Evolutionary conservation across 768 basidiomycete species (phyloP).

Genomic region (Pleurotus tuber-regium): DNA sequence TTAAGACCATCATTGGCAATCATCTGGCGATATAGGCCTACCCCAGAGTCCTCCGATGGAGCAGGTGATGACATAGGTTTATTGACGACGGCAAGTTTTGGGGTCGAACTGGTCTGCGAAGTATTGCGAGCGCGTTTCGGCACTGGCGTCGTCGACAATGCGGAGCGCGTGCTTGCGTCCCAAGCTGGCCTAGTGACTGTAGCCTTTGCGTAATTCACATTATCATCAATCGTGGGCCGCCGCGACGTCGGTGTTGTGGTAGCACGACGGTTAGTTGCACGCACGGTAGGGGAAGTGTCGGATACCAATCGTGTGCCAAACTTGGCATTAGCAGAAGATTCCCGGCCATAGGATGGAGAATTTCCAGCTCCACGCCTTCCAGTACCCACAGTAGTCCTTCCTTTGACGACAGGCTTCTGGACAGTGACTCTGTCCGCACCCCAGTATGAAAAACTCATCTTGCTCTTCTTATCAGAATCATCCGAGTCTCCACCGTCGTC

Average conservation of each 20-base stretch:
- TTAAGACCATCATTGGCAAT: constrained; percentile 73
- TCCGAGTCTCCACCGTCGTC: constrained; percentile 66
- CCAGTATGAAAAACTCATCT: constrained; percentile 95
- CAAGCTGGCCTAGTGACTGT: constrained; percentile 76
- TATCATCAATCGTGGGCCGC: constrained; percentile 59
- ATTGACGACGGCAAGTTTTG: constrained; percentile 33
- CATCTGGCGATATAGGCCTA: constrained; percentile 81
- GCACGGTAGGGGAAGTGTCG: constrained; percentile 42
- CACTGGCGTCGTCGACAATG: constrained; percentile 25
- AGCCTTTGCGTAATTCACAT: constrained; percentile 60
- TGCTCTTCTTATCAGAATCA: constrained; percentile 86
- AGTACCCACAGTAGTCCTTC: constrained; percentile 27
- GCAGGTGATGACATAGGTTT: constrained; percentile 65
- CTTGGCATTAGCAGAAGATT: constrained; percentile 89
- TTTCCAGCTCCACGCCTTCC: constrained; percentile 38
- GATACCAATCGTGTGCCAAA: constrained; percentile 84
- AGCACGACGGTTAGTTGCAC: constrained; percentile 66
- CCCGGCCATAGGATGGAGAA: constrained; percentile 61
- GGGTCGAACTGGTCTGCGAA: constrained; percentile 63
- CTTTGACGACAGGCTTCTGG: constrained; percentile 70
- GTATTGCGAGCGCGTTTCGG: constrained; percentile 69
- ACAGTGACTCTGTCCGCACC: constrained; percentile 89
- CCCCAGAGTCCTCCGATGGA: constrained; percentile 79
- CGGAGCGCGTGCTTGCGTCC: constrained; percentile 60
- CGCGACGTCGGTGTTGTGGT: constrained; percentile 42